Conservation (phyloP, 2,329 filamentous ascomycete species). For the Pseudocercospora vitis region DNA sequence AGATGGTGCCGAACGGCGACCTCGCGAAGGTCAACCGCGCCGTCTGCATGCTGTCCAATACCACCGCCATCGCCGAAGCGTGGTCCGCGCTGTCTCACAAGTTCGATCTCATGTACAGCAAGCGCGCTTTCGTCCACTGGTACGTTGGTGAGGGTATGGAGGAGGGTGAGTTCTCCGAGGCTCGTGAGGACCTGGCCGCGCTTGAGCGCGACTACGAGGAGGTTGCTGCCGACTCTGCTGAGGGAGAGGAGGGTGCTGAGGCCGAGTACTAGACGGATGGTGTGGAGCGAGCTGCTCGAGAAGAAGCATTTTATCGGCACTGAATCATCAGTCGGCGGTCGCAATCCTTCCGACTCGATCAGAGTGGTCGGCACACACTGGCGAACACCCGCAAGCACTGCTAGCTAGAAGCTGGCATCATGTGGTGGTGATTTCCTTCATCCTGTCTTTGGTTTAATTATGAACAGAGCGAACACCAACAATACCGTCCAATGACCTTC, state of each 20-base stretch:
- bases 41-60: constrained; percentile 99
- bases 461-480: constrained; percentile 15
- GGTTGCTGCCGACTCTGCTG: constrained; percentile 90
- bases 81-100: constrained; percentile 96
- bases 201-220: constrained; percentile 99
- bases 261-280: constrained; percentile 79
- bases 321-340: background rate
- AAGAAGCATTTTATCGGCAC: constrained; percentile 1
- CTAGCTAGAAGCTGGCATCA: constrained; percentile 17
- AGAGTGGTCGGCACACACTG: constrained; percentile 8
- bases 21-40: constrained; percentile 97
- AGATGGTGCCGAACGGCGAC: constrained; percentile 94
- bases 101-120: constrained; percentile 99
- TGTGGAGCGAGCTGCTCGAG: background rate
- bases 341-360: constrained; percentile 1
- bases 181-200: constrained; percentile 95
- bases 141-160: constrained; percentile 99
- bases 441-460: constrained; percentile 19
- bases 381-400: constrained; percentile 15
- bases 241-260: constrained; percentile 79
- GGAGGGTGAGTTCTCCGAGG: constrained; percentile 99
- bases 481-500: constrained; percentile 17
- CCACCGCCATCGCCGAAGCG: constrained; percentile 95
- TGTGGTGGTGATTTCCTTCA: constrained; percentile 15
- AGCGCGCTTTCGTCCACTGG: constrained; percentile 99